These are phyloP conservation scores for Carex scoparia DNA, from an alignment of 176 grass and related monocot genomes.

Conservation along the genomic window DNA sequence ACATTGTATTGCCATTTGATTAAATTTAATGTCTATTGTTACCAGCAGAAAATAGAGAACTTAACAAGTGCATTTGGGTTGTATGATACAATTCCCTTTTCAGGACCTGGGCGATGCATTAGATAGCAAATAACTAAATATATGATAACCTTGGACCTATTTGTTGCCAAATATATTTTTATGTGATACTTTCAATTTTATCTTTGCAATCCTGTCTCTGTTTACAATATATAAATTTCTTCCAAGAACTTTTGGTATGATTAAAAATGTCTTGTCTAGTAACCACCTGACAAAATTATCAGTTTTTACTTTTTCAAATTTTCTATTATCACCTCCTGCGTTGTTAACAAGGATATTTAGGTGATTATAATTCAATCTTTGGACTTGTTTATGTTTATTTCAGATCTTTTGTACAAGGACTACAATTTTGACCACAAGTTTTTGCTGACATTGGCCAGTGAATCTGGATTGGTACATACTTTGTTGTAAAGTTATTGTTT, in stretches of 20 bases:
- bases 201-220: not conserved
- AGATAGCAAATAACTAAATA: not conserved
- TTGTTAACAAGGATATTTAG: not conserved
- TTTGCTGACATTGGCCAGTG: slow-evolving; percentile 38
- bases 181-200: not conserved
- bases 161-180: not conserved
- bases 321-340: not conserved
- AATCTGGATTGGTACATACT: slow-evolving; percentile 51
- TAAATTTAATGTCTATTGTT: not conserved
- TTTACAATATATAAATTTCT: not conserved
- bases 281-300: not conserved
- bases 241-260: not conserved
- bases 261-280: not conserved
- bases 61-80: not conserved
- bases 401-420: slow-evolving; percentile 85
- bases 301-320: not conserved
- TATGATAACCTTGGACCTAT: not conserved
- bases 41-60: not conserved
- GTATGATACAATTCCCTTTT: not conserved
- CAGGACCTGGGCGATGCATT: not conserved
- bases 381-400: not conserved
- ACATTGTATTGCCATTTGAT: not conserved
- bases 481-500: not conserved
- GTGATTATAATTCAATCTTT: not conserved
- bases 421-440: slow-evolving; percentile 90